Evolutionary conservation across 441 rosid genomes (phyloP).

Genomic region (Viola pubescens): DNA sequence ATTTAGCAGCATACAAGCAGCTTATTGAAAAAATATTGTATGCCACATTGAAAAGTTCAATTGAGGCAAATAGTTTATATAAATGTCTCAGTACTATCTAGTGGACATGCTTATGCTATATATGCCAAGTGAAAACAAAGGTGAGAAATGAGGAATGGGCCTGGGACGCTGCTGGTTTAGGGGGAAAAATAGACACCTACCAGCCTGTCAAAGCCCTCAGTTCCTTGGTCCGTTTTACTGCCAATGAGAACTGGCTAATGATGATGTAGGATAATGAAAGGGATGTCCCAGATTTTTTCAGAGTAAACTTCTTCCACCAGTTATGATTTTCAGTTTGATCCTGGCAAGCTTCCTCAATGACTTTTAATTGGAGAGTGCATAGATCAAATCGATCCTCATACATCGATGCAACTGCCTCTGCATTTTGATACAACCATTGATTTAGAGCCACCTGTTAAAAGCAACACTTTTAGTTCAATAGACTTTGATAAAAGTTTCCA

Average conservation of each 20-base stretch:
- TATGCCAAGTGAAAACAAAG: constrained; percentile 2
- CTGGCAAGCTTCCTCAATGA: constrained; percentile 35
- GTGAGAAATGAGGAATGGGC: no score
- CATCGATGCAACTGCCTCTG: constrained; percentile 83
- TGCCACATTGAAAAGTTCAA: no score
- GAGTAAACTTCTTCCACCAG: constrained; percentile 64
- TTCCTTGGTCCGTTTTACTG: constrained; percentile 85
- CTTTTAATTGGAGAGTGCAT: constrained; percentile 39
- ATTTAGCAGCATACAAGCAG: no score
- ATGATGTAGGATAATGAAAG: constrained; percentile 33
- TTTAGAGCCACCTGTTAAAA: constrained; percentile 65
- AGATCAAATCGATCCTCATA: constrained; percentile 89
- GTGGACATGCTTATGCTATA: background rate
- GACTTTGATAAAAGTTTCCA: background rate
- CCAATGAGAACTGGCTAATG: constrained; percentile 49
- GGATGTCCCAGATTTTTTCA: constrained; percentile 29
- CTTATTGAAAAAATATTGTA: no score
- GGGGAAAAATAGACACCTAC: constrained; percentile 37
- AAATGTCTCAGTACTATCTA: no score
- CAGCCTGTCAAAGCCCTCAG: constrained; percentile 80
- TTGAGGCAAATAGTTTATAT: no score
- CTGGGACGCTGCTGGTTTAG: background rate
- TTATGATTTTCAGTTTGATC: constrained; percentile 31
- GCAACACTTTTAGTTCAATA: background rate
- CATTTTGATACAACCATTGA: constrained; percentile 80